Conservation (phyloP, 1,284 basidiomycete species). For the Leccinum fallax region DNA sequence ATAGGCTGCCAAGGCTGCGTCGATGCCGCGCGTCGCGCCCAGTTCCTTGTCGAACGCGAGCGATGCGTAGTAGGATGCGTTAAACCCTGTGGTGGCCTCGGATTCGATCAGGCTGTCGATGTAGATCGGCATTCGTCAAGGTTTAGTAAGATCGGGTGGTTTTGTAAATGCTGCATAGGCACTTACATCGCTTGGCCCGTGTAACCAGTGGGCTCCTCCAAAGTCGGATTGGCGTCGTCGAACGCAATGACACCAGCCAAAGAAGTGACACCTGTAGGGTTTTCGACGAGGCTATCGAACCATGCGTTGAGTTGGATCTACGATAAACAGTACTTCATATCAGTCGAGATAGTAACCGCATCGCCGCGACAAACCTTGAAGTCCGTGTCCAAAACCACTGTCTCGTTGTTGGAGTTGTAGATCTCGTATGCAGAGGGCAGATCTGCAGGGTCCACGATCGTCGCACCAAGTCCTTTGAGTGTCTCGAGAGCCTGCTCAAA, state of each 20-base stretch:
- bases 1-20: conserved; percentile 51
- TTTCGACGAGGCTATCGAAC: conserved; percentile 43
- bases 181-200: conserved; percentile 48
- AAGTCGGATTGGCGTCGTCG: conserved; percentile 48
- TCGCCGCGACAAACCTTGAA: conserved; percentile 50
- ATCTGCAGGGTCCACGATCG: conserved; percentile 63
- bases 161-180: background rate
- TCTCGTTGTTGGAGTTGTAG: conserved; percentile 52
- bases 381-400: conserved; percentile 52
- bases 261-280: conserved; percentile 55
- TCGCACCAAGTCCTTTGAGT: conserved; percentile 55
- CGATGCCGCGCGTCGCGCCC: conserved; percentile 58
- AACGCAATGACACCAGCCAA: conserved; percentile 60
- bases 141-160: background rate
- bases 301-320: conserved; percentile 56
- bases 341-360: background rate
- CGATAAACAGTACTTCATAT: background rate
- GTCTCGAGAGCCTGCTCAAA: conserved; percentile 54
- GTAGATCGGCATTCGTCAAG: background rate
- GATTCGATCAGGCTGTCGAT: conserved; percentile 45
- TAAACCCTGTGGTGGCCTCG: conserved; percentile 50
- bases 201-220: conserved; percentile 54
- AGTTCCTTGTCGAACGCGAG: conserved; percentile 54
- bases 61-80: conserved; percentile 50
- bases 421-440: conserved; percentile 59